Conservation (phyloP, 2,329 filamentous ascomycete species). For the Curvularia eragrostidis region DNA sequence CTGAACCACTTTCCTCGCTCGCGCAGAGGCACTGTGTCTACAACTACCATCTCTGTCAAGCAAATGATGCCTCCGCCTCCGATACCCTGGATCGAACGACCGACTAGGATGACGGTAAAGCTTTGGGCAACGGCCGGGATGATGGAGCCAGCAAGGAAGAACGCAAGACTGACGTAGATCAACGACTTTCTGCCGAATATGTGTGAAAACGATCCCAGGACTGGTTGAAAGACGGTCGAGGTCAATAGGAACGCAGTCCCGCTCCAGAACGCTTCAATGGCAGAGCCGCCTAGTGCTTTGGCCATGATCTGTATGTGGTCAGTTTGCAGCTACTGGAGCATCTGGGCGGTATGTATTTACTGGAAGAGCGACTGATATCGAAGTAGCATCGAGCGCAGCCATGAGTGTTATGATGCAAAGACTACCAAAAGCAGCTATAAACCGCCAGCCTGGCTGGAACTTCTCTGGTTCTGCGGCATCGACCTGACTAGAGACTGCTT, state of each 20-base stretch:
- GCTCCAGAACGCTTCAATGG: constrained; percentile 54
- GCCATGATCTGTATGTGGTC: constrained; percentile 46
- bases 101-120: constrained; percentile 49
- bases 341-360: constrained; percentile 26
- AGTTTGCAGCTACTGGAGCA: neutral
- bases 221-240: constrained; percentile 51
- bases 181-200: constrained; percentile 52
- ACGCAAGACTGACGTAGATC: constrained; percentile 44
- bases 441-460: constrained; percentile 44
- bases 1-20: constrained; percentile 53
- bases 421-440: constrained; percentile 50
- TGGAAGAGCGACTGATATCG: constrained; percentile 66
- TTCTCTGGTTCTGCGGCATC: constrained; percentile 19
- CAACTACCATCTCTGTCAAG: constrained; percentile 55
- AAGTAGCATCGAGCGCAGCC: constrained; percentile 70
- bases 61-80: constrained; percentile 52
- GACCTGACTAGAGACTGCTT: constrained; percentile 20
- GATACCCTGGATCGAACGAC: constrained; percentile 50
- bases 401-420: constrained; percentile 65
- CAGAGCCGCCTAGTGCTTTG: constrained; percentile 42
- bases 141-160: constrained; percentile 50
- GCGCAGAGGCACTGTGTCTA: constrained; percentile 55
- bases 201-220: constrained; percentile 50
- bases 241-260: constrained; percentile 51
- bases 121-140: constrained; percentile 48